Evolutionary conservation across 495 filamentous ascomycete genomes (phyloP), one percentile per base, ranked within the genome.

Genomic region (Xylaria telfairii): DNA sequence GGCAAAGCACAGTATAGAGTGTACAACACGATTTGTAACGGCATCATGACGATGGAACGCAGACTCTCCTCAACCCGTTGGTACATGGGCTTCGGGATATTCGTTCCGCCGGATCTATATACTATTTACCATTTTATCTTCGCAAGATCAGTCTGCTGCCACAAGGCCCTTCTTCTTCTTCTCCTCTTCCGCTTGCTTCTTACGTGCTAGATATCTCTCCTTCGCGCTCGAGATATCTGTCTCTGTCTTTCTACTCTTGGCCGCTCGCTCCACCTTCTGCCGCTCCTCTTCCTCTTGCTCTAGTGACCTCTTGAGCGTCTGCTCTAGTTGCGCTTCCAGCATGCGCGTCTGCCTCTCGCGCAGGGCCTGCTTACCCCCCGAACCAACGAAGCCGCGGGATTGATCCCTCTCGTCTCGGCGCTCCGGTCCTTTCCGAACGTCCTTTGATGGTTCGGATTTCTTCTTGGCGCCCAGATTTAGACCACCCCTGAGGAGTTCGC

Each of bases 131-230:
- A 42, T 15, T 28, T 65, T 13, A 26, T 24, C 10, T 44, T 68
- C 28, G 28, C 7, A 39, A 21, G 9, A 39, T 66, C 42, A 71
- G 53, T 72, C 71, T 59, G 77, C 79, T 65, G 78, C 79, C 6
- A 66, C 74, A 10, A 65, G 10, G 10, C 76, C 87, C 54, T 85
- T 85, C 75, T 84, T 88, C 75, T 84, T 88, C 79, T 88, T 88
- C 2, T 85, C 90, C 73, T 91, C 89, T 72, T 92, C 92, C n/a
- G 90, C 89, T 72, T 93, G 92, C 71, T 83, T 87, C 84, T 97
- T 97, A 78, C 95, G 84, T 66, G 92, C 92, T 72, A 98, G 80
- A 79, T 94, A 98, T 70, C 95, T 85, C 84, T 97, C 95, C 79
- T 89, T 92, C 8, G 95, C 95, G 77, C 92, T 92, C 77, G 86